phyloP scores from a whole-genome alignment of 2,329 filamentous ascomycete species.

The Fusarium subtropicale region DNA sequence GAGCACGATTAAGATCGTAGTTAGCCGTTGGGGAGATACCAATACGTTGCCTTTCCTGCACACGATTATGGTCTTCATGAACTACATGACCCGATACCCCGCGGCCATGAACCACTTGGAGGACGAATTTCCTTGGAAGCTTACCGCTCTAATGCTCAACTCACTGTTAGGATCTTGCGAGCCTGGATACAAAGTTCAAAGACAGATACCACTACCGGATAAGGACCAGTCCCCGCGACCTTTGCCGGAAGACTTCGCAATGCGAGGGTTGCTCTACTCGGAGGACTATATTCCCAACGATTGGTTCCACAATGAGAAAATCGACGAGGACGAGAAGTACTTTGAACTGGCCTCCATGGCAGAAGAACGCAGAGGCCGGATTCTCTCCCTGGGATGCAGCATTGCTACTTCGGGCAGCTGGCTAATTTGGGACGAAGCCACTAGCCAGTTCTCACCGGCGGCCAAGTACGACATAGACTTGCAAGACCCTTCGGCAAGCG shows the following conservation, averaged over 20 bases:
- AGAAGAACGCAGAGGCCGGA: conserved; percentile 67
- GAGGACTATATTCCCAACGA: conserved; percentile 67
- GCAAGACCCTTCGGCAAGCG: not conserved
- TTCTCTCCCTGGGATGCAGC: conserved; percentile 67
- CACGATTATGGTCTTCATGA: conserved; percentile 69
- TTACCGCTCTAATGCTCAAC: conserved; percentile 55
- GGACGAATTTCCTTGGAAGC: conserved; percentile 64
- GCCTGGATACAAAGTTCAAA: conserved; percentile 54
- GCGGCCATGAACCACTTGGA: conserved; percentile 59
- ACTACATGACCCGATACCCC: conserved; percentile 56
- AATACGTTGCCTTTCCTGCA: conserved; percentile 73
- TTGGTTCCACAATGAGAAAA: conserved; percentile 69
- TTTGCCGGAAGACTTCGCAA: conserved; percentile 75
- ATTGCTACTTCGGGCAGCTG: conserved; percentile 59
- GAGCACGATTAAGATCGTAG: conserved; percentile 59
- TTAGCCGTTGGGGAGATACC: conserved; percentile 65
- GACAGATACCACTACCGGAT: conserved; percentile 61
- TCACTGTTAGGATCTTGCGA: conserved; percentile 45
- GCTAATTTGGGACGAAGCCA: conserved; percentile 57
- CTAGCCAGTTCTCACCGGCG: conserved; percentile 55
- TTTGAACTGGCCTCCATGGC: conserved; percentile 71
- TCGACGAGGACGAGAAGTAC: conserved; percentile 75
- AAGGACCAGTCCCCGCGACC: conserved; percentile 62
- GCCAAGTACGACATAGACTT: conserved; percentile 51
- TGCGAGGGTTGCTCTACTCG: conserved; percentile 72